Evolutionary conservation across 148 eudicot genomes (phyloP).

Genomic region (Amaranthus cruentus): DNA sequence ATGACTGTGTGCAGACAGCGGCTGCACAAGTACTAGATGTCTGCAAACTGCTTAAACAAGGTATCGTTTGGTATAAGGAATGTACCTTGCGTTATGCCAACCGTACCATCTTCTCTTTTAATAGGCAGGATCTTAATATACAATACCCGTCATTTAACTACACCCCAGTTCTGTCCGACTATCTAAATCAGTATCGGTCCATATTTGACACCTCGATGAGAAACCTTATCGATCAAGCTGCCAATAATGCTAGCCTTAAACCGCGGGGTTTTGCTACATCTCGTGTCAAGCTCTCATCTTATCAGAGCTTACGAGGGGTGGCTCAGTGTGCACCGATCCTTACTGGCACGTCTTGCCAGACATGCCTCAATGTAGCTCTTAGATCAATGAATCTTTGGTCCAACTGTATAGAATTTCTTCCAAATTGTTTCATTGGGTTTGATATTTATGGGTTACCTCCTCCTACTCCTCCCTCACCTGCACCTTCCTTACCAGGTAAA

Average conservation of each 20-base stretch:
- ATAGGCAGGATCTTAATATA: neutral
- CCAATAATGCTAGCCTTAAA: constrained; percentile 1
- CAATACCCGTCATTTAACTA: neutral
- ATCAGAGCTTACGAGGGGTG: constrained; percentile 5
- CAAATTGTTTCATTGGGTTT: constrained; percentile 30
- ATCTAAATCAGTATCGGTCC: constrained; percentile 13
- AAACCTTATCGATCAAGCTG: constrained; percentile 11
- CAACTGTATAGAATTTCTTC: constrained; percentile 27
- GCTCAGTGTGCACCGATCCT: constrained; percentile 29
- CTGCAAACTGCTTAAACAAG: constrained; percentile 15
- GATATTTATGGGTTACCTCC: constrained; percentile 10
- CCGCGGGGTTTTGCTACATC: constrained; percentile 19
- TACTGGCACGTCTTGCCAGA: constrained; percentile 23
- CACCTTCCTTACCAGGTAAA: constrained; percentile 15
- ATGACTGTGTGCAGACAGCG: constrained; percentile 16
- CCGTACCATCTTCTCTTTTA: neutral
- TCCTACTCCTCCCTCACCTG: neutral
- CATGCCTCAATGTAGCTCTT: constrained; percentile 16
- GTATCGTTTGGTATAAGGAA: constrained; percentile 18
- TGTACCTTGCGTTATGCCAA: constrained; percentile 31
- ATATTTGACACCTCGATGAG: constrained; percentile 13
- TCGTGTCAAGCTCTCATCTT: neutral
- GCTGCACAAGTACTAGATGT: neutral
- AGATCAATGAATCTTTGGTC: constrained; percentile 17
- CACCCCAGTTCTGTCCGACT: neutral